Evolutionary conservation across 768 basidiomycete genomes (phyloP).

Genomic region (Lyophyllum shimeji): DNA sequence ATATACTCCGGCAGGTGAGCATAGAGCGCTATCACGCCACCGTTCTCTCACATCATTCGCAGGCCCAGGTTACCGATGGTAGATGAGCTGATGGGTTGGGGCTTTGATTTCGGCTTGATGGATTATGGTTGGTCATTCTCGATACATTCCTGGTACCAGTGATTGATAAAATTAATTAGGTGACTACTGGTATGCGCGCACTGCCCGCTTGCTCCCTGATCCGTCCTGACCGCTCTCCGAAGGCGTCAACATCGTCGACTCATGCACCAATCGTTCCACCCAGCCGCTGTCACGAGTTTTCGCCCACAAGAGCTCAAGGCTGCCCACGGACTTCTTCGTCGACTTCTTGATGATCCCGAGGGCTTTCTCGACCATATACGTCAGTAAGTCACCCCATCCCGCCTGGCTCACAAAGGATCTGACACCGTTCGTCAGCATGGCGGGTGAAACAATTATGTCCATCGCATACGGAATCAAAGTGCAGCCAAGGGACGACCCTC

Average conservation of each 20-base stretch:
- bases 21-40: constrained; percentile 4
- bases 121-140: constrained; percentile 13
- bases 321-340: constrained; percentile 21
- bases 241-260: constrained; percentile 25
- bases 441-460: constrained; percentile 27
- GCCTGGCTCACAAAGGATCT: background rate
- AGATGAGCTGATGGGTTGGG: constrained; percentile 24
- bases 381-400: constrained; percentile 5
- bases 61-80: constrained; percentile 30
- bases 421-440: constrained; percentile 3
- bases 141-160: background rate
- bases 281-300: constrained; percentile 15
- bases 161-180: background rate
- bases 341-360: constrained; percentile 19
- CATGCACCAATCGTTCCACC: constrained; percentile 23
- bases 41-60: background rate
- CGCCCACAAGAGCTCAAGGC: constrained; percentile 20
- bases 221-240: background rate
- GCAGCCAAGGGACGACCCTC: constrained; percentile 31
- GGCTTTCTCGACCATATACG: constrained; percentile 11
- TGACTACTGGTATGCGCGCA: constrained; percentile 7
- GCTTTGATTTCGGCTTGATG: constrained; percentile 16
- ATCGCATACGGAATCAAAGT: constrained; percentile 35
- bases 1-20: constrained; percentile 22
- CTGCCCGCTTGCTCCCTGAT: background rate